A percentile compares a stretch with the other conserved stretches of the same genome.
Conservation (phyloP, 306 rosid species). For the Cicer chorassanicum region DNA sequence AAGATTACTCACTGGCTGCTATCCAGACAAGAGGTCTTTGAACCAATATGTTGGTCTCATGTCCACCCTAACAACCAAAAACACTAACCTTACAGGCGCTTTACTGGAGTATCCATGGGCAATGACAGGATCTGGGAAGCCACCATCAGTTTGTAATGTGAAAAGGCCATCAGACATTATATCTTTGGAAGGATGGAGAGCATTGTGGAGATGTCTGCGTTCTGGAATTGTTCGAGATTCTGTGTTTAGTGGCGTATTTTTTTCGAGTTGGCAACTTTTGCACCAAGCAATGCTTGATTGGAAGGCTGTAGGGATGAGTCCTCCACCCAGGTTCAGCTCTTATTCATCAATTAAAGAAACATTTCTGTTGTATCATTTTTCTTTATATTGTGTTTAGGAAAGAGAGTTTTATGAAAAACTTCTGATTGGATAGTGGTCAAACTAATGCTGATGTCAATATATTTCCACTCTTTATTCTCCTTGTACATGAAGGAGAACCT, state of each 20-base stretch:
- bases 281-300: conserved; percentile 84
- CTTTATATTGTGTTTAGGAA: conserved; percentile 17
- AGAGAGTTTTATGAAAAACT: conserved; percentile 8
- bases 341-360: conserved; percentile 26
- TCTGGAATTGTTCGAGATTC: conserved; percentile 86
- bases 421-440: conserved; percentile 32
- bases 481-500: conserved; percentile 29
- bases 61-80: conserved; percentile 75
- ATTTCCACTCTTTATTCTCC: conserved; percentile 8
- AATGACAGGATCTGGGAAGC: conserved; percentile 89
- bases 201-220: conserved; percentile 87
- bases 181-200: conserved; percentile 85
- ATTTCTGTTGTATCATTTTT: conserved; percentile 24
- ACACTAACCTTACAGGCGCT: conserved; percentile 62
- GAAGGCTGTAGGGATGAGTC: conserved; percentile 85
- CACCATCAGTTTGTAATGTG: conserved; percentile 73
- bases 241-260: conserved; percentile 80
- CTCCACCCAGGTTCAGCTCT: conserved; percentile 77
- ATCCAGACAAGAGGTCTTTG: conserved; percentile 72
- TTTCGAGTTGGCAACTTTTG: conserved; percentile 85
- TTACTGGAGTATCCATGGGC: conserved; percentile 88
- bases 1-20: conserved; percentile 64
- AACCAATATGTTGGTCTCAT: conserved; percentile 66
- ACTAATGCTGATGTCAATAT: conserved; percentile 21
- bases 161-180: conserved; percentile 63